Conservation (phyloP, 2,329 filamentous ascomycete species). For the Cryphonectria radicalis region DNA sequence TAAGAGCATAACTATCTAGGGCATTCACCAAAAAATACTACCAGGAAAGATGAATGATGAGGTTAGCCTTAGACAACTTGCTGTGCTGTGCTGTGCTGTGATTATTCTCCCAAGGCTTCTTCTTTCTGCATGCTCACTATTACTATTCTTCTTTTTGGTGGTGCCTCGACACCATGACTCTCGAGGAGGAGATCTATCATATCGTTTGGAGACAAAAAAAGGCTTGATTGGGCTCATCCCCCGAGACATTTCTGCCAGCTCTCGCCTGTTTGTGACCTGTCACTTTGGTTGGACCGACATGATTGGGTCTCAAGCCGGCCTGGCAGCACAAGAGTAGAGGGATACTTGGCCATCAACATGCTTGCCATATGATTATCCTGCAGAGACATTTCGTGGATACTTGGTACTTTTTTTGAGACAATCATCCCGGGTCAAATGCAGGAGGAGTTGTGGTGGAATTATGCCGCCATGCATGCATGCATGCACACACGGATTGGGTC, state of each 20-base stretch:
- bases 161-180: neutral
- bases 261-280: neutral
- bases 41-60: conserved; percentile 40
- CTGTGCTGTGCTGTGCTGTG: conserved; percentile 42
- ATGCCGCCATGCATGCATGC: neutral
- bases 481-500: neutral
- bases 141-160: neutral
- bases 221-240: neutral
- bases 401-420: neutral
- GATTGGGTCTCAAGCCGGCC: neutral
- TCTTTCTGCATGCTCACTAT: too few species aligned
- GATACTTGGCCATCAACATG: neutral
- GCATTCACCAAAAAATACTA: conserved; percentile 41
- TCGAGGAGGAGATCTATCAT: neutral
- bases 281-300: neutral
- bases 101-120: neutral
- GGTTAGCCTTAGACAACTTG: conserved; percentile 44
- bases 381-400: neutral
- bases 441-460: neutral
- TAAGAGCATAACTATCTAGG: conserved; percentile 37
- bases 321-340: neutral
- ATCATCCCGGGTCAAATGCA: neutral
- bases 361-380: too few species aligned
- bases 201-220: neutral
- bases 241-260: neutral